A percentile compares a stretch with the other conserved stretches of the same genome.
These are phyloP conservation scores for Metschnikowia dekortorum DNA, from an alignment of 805 yeast genomes.

Conservation along the genomic window DNA sequence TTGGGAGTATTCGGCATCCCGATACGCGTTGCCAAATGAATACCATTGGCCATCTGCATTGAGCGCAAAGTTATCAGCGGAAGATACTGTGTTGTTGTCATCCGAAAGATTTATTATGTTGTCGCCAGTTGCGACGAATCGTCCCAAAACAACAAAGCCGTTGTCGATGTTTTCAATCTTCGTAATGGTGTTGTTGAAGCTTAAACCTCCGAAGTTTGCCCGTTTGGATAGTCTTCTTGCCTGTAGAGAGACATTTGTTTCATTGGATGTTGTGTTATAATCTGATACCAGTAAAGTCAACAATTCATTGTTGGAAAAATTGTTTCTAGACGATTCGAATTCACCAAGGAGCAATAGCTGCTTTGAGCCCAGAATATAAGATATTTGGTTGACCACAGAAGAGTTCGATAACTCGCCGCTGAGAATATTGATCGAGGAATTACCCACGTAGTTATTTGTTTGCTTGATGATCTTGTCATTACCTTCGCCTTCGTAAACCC, in stretches of 20 bases:
- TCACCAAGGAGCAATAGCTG: constrained; percentile 45
- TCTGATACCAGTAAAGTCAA: constrained; percentile 23
- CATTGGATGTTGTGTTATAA: constrained; percentile 32
- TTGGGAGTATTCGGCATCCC: constrained; percentile 22
- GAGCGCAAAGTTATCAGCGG: constrained; percentile 35
- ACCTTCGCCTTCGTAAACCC: constrained; percentile 19
- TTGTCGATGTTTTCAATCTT: constrained; percentile 18
- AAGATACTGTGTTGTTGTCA: constrained; percentile 20
- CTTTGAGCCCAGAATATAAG: constrained; percentile 4
- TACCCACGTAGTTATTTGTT: constrained; percentile 37
- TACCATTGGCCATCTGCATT: constrained; percentile 39
- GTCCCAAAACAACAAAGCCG: constrained; percentile 28
- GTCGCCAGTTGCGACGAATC: constrained; percentile 23
- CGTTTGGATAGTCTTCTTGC: constrained; percentile 13
- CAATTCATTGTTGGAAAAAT: constrained; percentile 26
- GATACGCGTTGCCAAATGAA: constrained; percentile 35
- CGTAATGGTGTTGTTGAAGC: constrained; percentile 28
- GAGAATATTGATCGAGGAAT: constrained; percentile 35
- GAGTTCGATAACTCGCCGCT: constrained; percentile 25
- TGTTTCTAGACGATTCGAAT: constrained; percentile 32
- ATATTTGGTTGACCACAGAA: constrained; percentile 6
- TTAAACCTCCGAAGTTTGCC: constrained; percentile 25
- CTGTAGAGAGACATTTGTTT: constrained; percentile 17
- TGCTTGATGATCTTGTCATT: constrained; percentile 23
- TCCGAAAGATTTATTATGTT: constrained; percentile 24